A percentile compares a stretch with the other conserved stretches of the same genome.
phyloP scores from a whole-genome alignment of 139 green algal species.

The Asterochloris sp. region DNA sequence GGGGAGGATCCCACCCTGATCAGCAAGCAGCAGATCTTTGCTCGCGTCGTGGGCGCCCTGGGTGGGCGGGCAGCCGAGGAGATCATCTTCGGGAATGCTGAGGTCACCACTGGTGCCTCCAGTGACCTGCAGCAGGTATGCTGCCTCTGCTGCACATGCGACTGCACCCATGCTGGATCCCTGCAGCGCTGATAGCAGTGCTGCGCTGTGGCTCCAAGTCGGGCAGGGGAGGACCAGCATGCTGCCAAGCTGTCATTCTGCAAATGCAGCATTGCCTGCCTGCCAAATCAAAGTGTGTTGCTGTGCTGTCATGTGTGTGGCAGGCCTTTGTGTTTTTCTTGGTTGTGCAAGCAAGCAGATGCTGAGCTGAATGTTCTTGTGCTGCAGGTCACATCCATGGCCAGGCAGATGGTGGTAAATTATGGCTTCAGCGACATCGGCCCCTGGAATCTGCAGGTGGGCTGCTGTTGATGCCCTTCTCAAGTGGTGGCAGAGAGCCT shows the following conservation, averaged over 20 bases:
- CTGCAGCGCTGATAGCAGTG: too few species aligned
- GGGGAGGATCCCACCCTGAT: slow-evolving; percentile 96
- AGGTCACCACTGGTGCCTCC: slow-evolving; percentile 92
- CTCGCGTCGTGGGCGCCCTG: slow-evolving; percentile 93
- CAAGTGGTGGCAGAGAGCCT: too few species aligned
- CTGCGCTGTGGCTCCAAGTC: too few species aligned
- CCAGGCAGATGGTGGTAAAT: slow-evolving; percentile 70
- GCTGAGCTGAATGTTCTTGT: not conserved
- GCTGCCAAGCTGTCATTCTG: too few species aligned
- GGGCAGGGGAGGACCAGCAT: too few species aligned
- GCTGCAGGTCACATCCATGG: slow-evolving; percentile 80
- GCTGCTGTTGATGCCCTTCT: too few species aligned
- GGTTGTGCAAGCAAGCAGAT: too few species aligned
- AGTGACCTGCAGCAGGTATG: slow-evolving; percentile 73
- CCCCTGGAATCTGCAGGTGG: slow-evolving; percentile 65
- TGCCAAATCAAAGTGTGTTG: too few species aligned
- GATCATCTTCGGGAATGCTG: slow-evolving; percentile 93
- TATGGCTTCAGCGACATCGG: slow-evolving; percentile 99
- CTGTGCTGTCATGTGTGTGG: too few species aligned
- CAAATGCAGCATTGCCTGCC: too few species aligned
- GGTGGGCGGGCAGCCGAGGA: slow-evolving; percentile 96
- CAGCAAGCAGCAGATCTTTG: slow-evolving; percentile 95
- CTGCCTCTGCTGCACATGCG: not conserved
- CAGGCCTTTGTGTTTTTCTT: too few species aligned
- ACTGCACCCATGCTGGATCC: too few species aligned